A percentile compares a stretch with the other conserved stretches of the same genome.
phyloP scores from a whole-genome alignment of 306 rosid species.

The Medicago ruthenica region DNA sequence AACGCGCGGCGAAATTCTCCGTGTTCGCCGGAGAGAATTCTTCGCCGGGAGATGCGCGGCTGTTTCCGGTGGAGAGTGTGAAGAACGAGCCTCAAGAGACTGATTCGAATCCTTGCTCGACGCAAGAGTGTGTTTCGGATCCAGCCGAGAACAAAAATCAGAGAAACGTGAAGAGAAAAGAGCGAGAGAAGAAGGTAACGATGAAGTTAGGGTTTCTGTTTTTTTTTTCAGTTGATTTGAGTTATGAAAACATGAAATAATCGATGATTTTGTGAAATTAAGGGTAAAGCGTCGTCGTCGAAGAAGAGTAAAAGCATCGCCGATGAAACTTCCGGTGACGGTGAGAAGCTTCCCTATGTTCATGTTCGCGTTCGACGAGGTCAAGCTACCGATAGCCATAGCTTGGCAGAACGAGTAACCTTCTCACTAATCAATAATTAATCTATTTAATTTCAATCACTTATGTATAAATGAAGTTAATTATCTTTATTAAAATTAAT shows the following conservation, averaged over 20 bases:
- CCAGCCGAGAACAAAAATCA: slow-evolving; percentile 63
- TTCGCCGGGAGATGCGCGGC: slow-evolving; percentile 55
- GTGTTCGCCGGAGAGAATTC: slow-evolving; percentile 58
- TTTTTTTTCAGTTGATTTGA: slow-evolving; percentile 31
- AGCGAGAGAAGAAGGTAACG: slow-evolving; percentile 88
- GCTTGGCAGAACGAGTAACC: slow-evolving; percentile 94
- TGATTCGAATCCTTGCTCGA: slow-evolving; percentile 71
- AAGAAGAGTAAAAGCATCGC: slow-evolving; percentile 74
- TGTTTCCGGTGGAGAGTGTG: slow-evolving; percentile 62
- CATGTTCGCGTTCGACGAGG: slow-evolving; percentile 99
- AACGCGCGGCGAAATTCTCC: slow-evolving; percentile 76
- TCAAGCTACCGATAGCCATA: slow-evolving; percentile 96
- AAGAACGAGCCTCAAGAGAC: slow-evolving; percentile 84
- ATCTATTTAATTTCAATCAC: slow-evolving; percentile 18
- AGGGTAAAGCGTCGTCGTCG: slow-evolving; percentile 66
- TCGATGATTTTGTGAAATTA: slow-evolving; percentile 37
- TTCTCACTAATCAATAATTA: slow-evolving; percentile 44
- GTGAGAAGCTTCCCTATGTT: slow-evolving; percentile 79
- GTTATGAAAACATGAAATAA: slow-evolving; percentile 20
- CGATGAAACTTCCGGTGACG: slow-evolving; percentile 60
- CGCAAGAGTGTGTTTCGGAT: slow-evolving; percentile 57
- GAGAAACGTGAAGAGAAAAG: slow-evolving; percentile 77
- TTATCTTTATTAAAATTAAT: not conserved
- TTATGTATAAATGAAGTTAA: slow-evolving; percentile 4
- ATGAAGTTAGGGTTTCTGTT: slow-evolving; percentile 51